These are phyloP conservation scores for Nyctanthes arbortristis DNA, from an alignment of 257 asterid species.

Conservation along the genomic window DNA sequence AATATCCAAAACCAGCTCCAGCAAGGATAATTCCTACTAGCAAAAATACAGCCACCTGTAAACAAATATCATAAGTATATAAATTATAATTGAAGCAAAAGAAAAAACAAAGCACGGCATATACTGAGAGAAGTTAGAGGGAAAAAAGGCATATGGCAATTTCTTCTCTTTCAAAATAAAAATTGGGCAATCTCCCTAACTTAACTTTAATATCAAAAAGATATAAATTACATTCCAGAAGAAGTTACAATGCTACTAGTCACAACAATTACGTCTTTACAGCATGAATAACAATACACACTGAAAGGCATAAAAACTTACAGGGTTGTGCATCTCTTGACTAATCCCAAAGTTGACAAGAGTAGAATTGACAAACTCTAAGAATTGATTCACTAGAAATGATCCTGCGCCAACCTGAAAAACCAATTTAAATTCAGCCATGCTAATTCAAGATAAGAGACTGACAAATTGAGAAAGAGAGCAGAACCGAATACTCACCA, in stretches of 20 bases:
- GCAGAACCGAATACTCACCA: constrained; percentile 44
- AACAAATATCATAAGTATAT: constrained; percentile 15
- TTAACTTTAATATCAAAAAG: not conserved
- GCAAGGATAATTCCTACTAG: constrained; percentile 72
- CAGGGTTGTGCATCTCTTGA: constrained; percentile 93
- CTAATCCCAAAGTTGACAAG: constrained; percentile 73
- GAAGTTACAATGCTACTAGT: not conserved
- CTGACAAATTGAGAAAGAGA: constrained; percentile 1
- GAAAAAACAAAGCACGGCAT: not conserved
- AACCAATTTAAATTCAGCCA: constrained; percentile 20
- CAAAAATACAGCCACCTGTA: constrained; percentile 72
- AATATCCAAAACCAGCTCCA: constrained; percentile 90
- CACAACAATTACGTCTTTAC: constrained; percentile 1
- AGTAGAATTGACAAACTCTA: constrained; percentile 60
- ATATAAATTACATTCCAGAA: not conserved
- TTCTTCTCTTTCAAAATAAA: not conserved
- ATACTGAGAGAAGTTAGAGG: not conserved
- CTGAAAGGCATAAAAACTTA: constrained; percentile 36
- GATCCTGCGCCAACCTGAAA: constrained; percentile 95
- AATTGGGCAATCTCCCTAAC: not conserved
- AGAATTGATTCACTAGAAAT: constrained; percentile 62
- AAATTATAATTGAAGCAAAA: constrained; percentile 5
- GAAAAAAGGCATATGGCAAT: not conserved
- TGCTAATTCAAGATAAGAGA: constrained; percentile 20
- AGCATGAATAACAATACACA: constrained; percentile 9